Base-by-base conservation (phyloP, 441 rosid species). In the Pelargonium australe region DNA sequence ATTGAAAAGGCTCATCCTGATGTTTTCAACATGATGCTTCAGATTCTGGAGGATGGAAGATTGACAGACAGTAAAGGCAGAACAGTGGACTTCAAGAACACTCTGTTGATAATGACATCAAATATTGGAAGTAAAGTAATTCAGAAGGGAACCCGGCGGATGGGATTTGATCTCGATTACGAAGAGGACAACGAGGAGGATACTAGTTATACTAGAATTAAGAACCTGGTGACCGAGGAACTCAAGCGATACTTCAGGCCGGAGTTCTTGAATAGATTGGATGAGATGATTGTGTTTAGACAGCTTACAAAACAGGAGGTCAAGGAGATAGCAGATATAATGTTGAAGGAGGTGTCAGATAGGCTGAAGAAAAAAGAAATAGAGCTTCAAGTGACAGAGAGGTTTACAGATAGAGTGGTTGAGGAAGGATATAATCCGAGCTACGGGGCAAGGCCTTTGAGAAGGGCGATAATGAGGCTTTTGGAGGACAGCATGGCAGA, bases 11-110 rank as follows among this genome's bases (percentile, higher is more conserved):
- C 99, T 10, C 98, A 95, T 74, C 97, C 99, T 0, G 99, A 92
- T 73, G 98, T 92, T 65, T 95, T 92, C 82, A 92, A 95, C 85
- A 90, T 92, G 93, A 92, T 95, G 98, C 99, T 95, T 81, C 99
- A 95, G 73, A 90, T 95, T 73, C 91, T 95, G 0, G 99, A 95
- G 85, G 99, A 95, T 64, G 98, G 99, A 62, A 85, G 99, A 80
- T 70, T 95, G 76, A 95, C 98, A 0, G 99, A 95, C 75, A 95
- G 99, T 83, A 95, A 92, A 83, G 98, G 99, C 64, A 85, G 99
- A 79, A 92, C 98, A 0, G 99, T 95, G 4, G 98, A 95, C 70
- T 95, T 95, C 85, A 92, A 92, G 83, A 95, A 95, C 75, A 95
- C 99, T 4, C 97, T 95, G 70, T 77, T 95, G 72, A 92, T 95